Percentiles rank a stretch among this genome's conserved stretches.
phyloP scores from a whole-genome alignment of 768 basidiomycete species.

The Russula olivacea region DNA sequence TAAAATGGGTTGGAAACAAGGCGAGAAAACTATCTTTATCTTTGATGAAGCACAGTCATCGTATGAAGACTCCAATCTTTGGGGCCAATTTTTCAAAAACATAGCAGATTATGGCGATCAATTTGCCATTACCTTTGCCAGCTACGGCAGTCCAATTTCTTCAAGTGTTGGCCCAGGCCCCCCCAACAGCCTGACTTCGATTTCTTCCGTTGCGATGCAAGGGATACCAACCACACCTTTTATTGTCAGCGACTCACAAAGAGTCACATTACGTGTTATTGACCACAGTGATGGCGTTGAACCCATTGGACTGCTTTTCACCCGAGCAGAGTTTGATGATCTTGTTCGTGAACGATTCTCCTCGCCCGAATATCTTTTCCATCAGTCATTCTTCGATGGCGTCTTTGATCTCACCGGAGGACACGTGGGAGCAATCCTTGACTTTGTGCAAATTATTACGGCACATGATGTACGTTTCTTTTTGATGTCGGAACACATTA shows the following conservation, averaged over 20 bases:
- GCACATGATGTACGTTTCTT: background rate
- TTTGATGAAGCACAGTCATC: background rate
- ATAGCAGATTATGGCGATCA: fast-evolving
- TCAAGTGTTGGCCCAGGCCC: too few species aligned
- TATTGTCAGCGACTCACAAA: background rate
- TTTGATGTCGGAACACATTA: background rate
- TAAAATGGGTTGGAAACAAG: background rate
- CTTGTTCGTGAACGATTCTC: background rate
- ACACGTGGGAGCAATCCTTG: background rate
- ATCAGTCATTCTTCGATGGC: background rate
- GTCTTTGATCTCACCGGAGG: background rate
- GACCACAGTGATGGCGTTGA: background rate
- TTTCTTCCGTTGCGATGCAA: too few species aligned
- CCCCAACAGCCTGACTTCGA: too few species aligned
- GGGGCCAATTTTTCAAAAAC: background rate
- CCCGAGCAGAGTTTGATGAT: background rate
- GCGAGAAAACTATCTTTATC: background rate
- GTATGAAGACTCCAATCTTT: background rate
- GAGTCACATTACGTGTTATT: background rate
- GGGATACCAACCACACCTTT: too few species aligned
- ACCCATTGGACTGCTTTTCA: background rate
- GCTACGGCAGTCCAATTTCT: background rate
- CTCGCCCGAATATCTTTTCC: background rate
- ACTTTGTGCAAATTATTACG: background rate
- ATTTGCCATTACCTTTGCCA: background rate